Base-by-base conservation (phyloP, 768 basidiomycete species). In the Leccinum ochraceum region DNA sequence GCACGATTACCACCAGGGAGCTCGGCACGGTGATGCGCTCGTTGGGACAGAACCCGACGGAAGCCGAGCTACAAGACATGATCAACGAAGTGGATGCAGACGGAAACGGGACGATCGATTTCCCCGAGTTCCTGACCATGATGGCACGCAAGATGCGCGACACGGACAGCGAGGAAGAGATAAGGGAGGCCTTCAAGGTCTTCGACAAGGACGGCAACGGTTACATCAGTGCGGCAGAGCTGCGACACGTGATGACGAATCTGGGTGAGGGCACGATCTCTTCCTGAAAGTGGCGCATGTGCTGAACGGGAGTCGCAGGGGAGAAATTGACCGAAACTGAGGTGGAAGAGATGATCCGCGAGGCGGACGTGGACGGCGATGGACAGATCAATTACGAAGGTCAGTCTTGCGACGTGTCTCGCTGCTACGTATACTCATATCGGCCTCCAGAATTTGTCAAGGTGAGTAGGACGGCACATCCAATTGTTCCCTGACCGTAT, bases 201-300 rank as follows among this genome's bases (percentile, higher is more conserved):
- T 97, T 97, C 69, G 95, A 98, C 77, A 95, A 93, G 84, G 93
- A 98, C 70, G 91, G 91, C 13, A 95, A 94, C 68, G 95, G 95
- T 17, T 90, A 81, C 70, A 97, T 98, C 77, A 88, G 83, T 37
- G 86, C 90, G 5, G 86, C 87, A 2, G 95, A 98, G 80, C 76
- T 97, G 74, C 83, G 88, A 71, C 88, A 90, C 68, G 93, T 97
- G 67, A 96, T 98, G 95, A 89, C 84, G 63, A 93, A 86, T 73
- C 82, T 97, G 60, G 90, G 93, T 90, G 66, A 56, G 85, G 70
- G 16, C 39, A 30, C 16, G 16, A 26, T 54, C 1, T 11, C 10
- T n/a, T n/a, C 39, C 17, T n/a, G 17, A n/a, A 42, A 16, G 24
- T 30, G 13, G 30, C 8, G 54, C 5, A 28, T 6, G 36, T 60